Percentiles rank a stretch among this genome's conserved stretches.
phyloP scores from a whole-genome alignment of 345 rosid species.

The Mercurialis annua region DNA sequence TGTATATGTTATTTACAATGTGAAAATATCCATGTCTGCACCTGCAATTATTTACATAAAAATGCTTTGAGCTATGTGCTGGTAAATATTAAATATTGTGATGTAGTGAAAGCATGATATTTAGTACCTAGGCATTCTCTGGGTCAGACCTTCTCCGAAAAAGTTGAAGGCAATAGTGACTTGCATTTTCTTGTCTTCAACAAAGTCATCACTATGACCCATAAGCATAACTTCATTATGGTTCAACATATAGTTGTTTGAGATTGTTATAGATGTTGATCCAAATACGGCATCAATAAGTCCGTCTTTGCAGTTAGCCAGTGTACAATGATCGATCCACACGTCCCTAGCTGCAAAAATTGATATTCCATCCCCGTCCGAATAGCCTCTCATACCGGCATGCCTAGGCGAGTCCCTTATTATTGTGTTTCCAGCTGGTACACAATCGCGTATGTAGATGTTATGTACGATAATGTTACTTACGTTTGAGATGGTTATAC shows the following conservation, averaged over 20 bases:
- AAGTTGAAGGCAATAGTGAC: constrained; percentile 27
- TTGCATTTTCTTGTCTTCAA: constrained; percentile 19
- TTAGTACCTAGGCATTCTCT: constrained; percentile 30
- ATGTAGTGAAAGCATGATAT: neutral
- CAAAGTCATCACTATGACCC: constrained; percentile 30
- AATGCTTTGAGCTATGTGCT: neutral
- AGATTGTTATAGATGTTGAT: constrained; percentile 25
- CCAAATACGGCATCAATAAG: constrained; percentile 21
- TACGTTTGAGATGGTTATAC: constrained; percentile 21
- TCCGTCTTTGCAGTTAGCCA: constrained; percentile 25
- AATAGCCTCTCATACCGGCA: constrained; percentile 10
- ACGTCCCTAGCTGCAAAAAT: constrained; percentile 16
- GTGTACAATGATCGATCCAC: constrained; percentile 26
- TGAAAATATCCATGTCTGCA: constrained; percentile 26
- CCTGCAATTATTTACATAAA: constrained; percentile 6
- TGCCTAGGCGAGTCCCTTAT: constrained; percentile 18
- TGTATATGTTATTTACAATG: constrained; percentile 21
- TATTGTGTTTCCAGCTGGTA: constrained; percentile 12
- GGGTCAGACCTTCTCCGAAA: constrained; percentile 28
- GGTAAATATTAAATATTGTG: neutral
- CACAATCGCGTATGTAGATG: constrained; percentile 21
- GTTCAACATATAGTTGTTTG: constrained; percentile 25
- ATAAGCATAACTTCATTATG: constrained; percentile 32
- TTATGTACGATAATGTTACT: constrained; percentile 27
- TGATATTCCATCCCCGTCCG: constrained; percentile 28